phyloP scores from a whole-genome alignment of 352 stramenopile genomes.

The Globisporangium splendens region DNA sequence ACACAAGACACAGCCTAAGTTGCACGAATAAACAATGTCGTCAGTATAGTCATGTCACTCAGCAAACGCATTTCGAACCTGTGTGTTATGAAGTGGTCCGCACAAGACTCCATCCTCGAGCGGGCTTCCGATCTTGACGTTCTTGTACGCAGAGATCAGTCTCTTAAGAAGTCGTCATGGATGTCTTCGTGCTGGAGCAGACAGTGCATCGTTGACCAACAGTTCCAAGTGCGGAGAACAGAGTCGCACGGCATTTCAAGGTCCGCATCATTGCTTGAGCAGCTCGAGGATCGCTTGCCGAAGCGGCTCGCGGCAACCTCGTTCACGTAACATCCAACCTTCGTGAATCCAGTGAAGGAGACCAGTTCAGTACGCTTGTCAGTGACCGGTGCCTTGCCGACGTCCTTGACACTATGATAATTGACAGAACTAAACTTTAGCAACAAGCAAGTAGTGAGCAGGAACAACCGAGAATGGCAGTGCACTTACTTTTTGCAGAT shows the following conservation, averaged over 20 bases:
- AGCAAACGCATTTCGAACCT: slow-evolving; percentile 18
- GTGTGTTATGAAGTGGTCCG: slow-evolving; percentile 64
- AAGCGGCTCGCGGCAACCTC: slow-evolving; percentile 86
- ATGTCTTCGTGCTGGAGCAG: slow-evolving; percentile 90
- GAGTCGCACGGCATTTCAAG: slow-evolving; percentile 84
- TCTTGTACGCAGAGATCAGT: slow-evolving; percentile 83
- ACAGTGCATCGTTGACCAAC: slow-evolving; percentile 91
- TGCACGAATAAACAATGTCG: not conserved
- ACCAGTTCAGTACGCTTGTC: slow-evolving; percentile 88
- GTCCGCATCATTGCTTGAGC: slow-evolving; percentile 92
- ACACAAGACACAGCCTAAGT: slow-evolving; percentile 76
- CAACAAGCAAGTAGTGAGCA: too few species aligned
- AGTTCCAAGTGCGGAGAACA: slow-evolving; percentile 91
- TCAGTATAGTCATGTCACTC: not conserved
- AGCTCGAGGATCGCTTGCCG: slow-evolving; percentile 90
- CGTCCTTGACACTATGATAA: slow-evolving; percentile 47
- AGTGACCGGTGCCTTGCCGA: slow-evolving; percentile 83
- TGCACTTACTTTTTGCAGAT: slow-evolving; percentile 58
- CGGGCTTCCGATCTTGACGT: slow-evolving; percentile 87
- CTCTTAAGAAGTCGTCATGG: slow-evolving; percentile 88
- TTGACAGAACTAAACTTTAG: too few species aligned
- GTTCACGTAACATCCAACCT: slow-evolving; percentile 85
- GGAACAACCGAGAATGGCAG: too few species aligned
- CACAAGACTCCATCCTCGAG: slow-evolving; percentile 83
- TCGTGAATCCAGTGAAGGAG: slow-evolving; percentile 90